Evolutionary conservation across 495 filamentous ascomycete genomes (phyloP).

Genomic region (Terfezia boudieri): DNA sequence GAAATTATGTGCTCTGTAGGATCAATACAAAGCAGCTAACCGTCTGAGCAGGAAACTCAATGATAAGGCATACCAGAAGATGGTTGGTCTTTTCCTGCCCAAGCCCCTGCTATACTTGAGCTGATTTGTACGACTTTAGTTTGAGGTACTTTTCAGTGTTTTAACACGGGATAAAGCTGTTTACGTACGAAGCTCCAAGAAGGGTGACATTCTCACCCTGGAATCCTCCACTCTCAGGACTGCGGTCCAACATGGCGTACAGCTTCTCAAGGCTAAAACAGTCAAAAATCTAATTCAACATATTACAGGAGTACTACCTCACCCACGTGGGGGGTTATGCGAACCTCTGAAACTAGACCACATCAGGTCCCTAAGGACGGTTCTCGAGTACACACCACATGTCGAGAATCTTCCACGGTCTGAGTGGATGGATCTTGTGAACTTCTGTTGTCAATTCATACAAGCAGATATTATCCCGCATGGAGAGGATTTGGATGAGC

Average conservation of each 20-base stretch:
- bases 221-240: slow-evolving; percentile 28
- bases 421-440: slow-evolving; percentile 32
- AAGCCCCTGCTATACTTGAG: not conserved
- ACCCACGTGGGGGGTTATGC: slow-evolving; percentile 37
- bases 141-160: slow-evolving; percentile 52
- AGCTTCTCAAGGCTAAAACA: slow-evolving; percentile 49
- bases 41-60: slow-evolving; percentile 22
- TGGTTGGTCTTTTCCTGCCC: slow-evolving; percentile 25
- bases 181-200: slow-evolving; percentile 32
- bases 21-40: not conserved
- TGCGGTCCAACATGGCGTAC: slow-evolving; percentile 42
- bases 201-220: not conserved
- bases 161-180: slow-evolving; percentile 40
- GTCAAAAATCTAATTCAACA: slow-evolving; percentile 58
- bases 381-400: slow-evolving; percentile 52
- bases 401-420: slow-evolving; percentile 48
- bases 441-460: slow-evolving; percentile 16
- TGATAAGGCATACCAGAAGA: slow-evolving; percentile 57
- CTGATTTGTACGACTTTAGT: not conserved
- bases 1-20: not conserved
- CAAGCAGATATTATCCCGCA: slow-evolving; percentile 10
- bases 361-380: slow-evolving; percentile 43
- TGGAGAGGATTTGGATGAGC: slow-evolving; percentile 13
- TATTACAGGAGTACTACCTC: slow-evolving; percentile 50
- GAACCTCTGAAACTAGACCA: slow-evolving; percentile 58